phyloP scores from a whole-genome alignment of 2,329 filamentous ascomycete genomes.

The Trichoderma koningii region DNA sequence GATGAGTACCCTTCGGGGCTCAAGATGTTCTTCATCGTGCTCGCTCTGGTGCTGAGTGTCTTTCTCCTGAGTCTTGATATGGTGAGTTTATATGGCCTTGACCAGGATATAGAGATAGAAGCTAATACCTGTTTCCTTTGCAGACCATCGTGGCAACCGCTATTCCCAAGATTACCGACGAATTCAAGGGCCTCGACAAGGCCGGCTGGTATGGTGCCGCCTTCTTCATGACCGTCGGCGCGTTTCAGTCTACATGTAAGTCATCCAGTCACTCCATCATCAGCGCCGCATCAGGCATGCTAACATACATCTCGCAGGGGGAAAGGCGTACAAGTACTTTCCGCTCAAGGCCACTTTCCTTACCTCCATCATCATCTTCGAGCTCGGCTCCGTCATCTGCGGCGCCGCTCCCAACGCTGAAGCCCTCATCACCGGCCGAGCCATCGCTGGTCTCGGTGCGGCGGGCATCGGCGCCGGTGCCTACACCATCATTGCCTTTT shows the following conservation, averaged over 20 bases:
- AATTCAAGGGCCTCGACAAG: slow-evolving; percentile 54
- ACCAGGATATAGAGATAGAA: background rate
- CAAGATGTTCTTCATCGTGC: slow-evolving; percentile 47
- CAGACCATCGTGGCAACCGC: slow-evolving; percentile 60
- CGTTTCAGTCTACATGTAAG: slow-evolving; percentile 48
- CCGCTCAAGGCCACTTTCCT: slow-evolving; percentile 54
- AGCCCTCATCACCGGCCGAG: slow-evolving; percentile 53
- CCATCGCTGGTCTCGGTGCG: slow-evolving; percentile 48
- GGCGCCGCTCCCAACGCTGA: slow-evolving; percentile 49
- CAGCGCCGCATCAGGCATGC: slow-evolving; percentile 30
- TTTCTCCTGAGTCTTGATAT: slow-evolving; percentile 55
- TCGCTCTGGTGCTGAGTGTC: slow-evolving; percentile 50
- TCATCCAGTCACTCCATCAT: slow-evolving; percentile 24
- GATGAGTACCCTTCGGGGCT: slow-evolving; percentile 45
- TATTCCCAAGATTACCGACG: slow-evolving; percentile 58
- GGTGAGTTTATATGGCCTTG: slow-evolving; percentile 35
- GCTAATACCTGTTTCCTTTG: background rate
- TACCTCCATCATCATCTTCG: slow-evolving; percentile 52
- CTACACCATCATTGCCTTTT: slow-evolving; percentile 54
- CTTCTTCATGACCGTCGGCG: slow-evolving; percentile 53
- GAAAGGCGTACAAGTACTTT: slow-evolving; percentile 56
- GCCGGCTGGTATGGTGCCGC: slow-evolving; percentile 62
- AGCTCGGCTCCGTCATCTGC: slow-evolving; percentile 57
- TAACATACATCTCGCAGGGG: slow-evolving; percentile 40
- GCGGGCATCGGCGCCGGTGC: slow-evolving; percentile 52